Evolutionary conservation across 1,284 basidiomycete species (phyloP), one percentile per base, ranked within the genome.

Genomic region (Psilocybe mexicana): DNA sequence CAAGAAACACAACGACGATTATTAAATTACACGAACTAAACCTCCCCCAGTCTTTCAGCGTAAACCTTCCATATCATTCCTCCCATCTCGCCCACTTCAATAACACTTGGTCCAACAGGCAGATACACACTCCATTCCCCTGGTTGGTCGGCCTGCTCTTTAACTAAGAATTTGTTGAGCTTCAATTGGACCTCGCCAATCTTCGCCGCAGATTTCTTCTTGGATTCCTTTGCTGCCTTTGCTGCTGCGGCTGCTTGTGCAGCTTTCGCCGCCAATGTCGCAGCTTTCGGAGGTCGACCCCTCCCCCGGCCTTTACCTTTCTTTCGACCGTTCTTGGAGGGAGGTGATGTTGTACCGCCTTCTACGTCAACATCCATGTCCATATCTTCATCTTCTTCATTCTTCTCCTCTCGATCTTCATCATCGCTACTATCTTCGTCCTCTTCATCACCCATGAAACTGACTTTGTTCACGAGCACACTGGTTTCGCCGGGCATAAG

Each of bases 71-170:
- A 90, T 51, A 80, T 70, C 65, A 82, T 68, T 23, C 84, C 85
- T 35, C 80, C 84, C 64, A 80, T 81, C 74, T 88, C 87, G 18
- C 88, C 87, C n/a, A 90, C 72, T 68, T 90, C 88, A 40, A 90
- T 66, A 12, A 82, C 70, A 62, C 82, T 87, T 14, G 73, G 66
- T 3, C 88, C 88, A 6, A 74, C 66, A 2, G 79, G 74, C 18
- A 88, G 68, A 18, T 78, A 77, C 18, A 87, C 70, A 61, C 78
- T 77, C 88, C 88, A 90, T 54, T 77, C 69, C 5, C 76, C 74
- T 1, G 71, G 69, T 23, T 74, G 66, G 12, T 77, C 77, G 30
- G 74, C 63, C 57, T 77, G 76, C 60, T 76, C 76, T 40, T 74
- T 69, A 23, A 81, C 68, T 0, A 75, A 52, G 36, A 73, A 67